Evolutionary conservation across 23 red algal species (phyloP), one percentile per base, ranked within the genome.

Genomic region (Gracilaria gracilis): DNA sequence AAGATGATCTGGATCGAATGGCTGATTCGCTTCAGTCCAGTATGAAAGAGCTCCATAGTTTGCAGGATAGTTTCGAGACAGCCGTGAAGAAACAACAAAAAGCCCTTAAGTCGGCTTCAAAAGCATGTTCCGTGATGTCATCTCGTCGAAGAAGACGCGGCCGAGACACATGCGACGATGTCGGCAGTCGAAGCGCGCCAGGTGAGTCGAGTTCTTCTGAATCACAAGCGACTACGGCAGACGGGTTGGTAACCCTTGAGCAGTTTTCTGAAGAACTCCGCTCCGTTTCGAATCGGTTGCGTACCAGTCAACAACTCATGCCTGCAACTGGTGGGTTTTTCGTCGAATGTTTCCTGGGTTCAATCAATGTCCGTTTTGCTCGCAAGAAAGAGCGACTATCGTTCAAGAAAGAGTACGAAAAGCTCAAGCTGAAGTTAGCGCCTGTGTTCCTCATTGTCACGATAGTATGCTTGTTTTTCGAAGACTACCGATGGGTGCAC

Each of bases 391-490:
- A 95, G 29, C 79, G 97, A 21, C 42, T 96, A 25, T 42, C 80
- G 4, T 99, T 96, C 61, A 99, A 99, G 91, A 47, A 75, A 51
- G 94, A 96, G 58, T 99, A 99, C 65, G 97, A 99, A 80, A 92
- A 81, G 42, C 83, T 95, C 75, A 99, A 99, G 91, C 91, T 94
- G 57, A 82, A 86, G 40, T 77, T 93, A 36, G 97, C 93, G 9
- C 92, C 97, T 0, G 36, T 92, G 7, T 89, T 96, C 44, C 46
- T 92, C 9, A 78, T 99, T 34, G 87, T 96, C 44, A 66, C 81
- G 20, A 75, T 81, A 67, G 70, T 91, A 4, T 98, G 96, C 55
- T 69, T 98, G 24, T 38, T 83, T 29, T 95, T 94, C 73, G 79
- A 84, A 55, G 81, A 88, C 9, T 88, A 88, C 61, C 83, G 97